Conservation (phyloP, 768 basidiomycete species). For the Obba rivulosa region DNA sequence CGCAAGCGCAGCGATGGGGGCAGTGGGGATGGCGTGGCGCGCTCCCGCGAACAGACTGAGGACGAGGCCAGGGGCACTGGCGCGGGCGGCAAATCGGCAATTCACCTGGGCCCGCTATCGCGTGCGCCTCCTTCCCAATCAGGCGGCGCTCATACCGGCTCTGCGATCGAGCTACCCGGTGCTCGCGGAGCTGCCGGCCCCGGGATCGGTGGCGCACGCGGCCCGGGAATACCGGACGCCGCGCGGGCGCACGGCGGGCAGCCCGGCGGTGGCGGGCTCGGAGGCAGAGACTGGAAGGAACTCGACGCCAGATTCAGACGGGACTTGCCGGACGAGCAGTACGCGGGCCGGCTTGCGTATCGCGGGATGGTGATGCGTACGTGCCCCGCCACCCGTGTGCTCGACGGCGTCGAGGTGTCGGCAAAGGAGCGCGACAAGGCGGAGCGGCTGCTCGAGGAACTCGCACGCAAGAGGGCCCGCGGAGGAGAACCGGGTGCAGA, state of each 20-base stretch:
- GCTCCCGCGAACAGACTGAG: neutral
- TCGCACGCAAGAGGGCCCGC: neutral
- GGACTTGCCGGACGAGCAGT: conserved; percentile 83
- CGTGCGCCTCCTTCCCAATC: too few species aligned
- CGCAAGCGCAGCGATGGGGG: conserved; percentile 13
- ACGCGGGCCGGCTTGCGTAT: conserved; percentile 84
- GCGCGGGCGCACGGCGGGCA: conserved; percentile 9
- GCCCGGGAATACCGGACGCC: neutral
- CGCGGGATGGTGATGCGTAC: conserved; percentile 83
- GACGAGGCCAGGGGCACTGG: neutral
- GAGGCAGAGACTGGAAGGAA: conserved; percentile 53
- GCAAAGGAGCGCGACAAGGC: conserved; percentile 86
- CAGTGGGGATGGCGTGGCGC: neutral
- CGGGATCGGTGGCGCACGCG: neutral
- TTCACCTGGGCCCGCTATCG: too few species aligned
- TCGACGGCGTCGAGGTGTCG: conserved; percentile 85
- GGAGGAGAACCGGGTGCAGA: too few species aligned
- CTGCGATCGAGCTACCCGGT: too few species aligned
- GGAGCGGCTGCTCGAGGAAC: conserved; percentile 48
- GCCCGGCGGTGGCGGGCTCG: conserved; percentile 9
- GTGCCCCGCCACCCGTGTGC: conserved; percentile 56
- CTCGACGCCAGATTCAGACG: conserved; percentile 84
- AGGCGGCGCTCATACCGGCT: too few species aligned
- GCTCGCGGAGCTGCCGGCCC: too few species aligned
- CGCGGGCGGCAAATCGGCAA: conserved; percentile 7